Evolutionary conservation across 1,139 yeast genomes (phyloP), one percentile per base, ranked within the genome.

Genomic region (Yarrowia galli): DNA sequence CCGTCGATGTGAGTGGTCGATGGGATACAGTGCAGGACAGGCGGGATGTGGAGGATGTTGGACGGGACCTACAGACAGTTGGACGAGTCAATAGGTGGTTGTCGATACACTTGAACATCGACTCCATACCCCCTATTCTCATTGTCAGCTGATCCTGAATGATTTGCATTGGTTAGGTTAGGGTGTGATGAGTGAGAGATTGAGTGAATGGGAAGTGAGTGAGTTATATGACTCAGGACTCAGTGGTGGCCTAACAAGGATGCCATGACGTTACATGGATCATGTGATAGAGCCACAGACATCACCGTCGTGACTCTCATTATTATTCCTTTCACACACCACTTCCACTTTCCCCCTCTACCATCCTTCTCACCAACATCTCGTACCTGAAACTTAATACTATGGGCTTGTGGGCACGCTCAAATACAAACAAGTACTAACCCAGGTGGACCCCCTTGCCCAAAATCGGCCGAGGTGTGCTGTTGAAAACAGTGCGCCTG

Each of bases 401-500:
- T 28, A 12, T 9, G 46, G 23, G 23, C 22, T 42, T 8, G 9
- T 28, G 38, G 38, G 38, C 23, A 15, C 8, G 3, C 10, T 16
- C 15, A 28, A n/a, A 16, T 2, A n/a, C n/a, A 48, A 48, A 48
- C 35, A n/a, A 67, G 64, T 38, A 18, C 72, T 71, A 42, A 60
- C 71, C 73, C 69, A 70, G 65, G 66, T 85, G 88, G 88, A 74
- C 76, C 35, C 85, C 87, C 1, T 69, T 75, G 65, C 70, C 74
- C 22, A 71, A 72, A 66, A 73, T 74, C 56, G 74, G 75, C 61
- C 68, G 76, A 64, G 74, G 77, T 18, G 70, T 75, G 76, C 76
- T 42, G 70, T 73, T 42, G 74, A 73, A 12, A 70, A 73, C 60
- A 75, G 72, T 66, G 67, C 67, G 46, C 72, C 75, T n/a, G 36